These are phyloP conservation scores for Aspergillus leporis DNA, from an alignment of 495 filamentous ascomycete species.

Conservation along the genomic window DNA sequence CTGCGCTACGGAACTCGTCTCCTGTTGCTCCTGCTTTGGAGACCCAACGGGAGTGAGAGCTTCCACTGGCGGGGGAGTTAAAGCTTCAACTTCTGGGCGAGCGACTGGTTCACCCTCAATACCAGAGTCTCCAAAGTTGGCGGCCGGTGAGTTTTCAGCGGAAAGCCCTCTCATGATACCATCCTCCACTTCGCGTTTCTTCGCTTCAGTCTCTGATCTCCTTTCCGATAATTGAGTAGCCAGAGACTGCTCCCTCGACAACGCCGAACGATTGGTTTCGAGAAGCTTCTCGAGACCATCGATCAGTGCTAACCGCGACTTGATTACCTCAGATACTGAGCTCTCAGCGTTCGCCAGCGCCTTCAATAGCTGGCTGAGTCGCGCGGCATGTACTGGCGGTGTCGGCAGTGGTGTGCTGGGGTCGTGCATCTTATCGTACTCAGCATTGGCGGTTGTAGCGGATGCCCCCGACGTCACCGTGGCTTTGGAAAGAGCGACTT, in stretches of 20 bases:
- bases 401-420: slow-evolving; percentile 63
- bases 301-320: slow-evolving; percentile 76
- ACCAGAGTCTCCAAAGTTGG: slow-evolving; percentile 42
- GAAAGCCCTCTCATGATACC: slow-evolving; percentile 81
- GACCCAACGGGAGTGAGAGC: slow-evolving; percentile 47
- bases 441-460: slow-evolving; percentile 66
- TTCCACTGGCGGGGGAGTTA: slow-evolving; percentile 73
- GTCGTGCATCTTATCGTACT: slow-evolving; percentile 80
- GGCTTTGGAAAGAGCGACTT: slow-evolving; percentile 71
- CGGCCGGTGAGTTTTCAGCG: slow-evolving; percentile 39
- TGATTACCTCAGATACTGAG: slow-evolving; percentile 86
- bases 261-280: slow-evolving; percentile 65
- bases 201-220: slow-evolving; percentile 65
- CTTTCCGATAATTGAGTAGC: slow-evolving; percentile 58
- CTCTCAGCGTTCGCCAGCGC: slow-evolving; percentile 86
- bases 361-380: slow-evolving; percentile 83
- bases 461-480: slow-evolving; percentile 60
- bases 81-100: slow-evolving; percentile 77
- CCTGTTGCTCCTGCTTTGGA: slow-evolving; percentile 35
- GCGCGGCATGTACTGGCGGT: slow-evolving; percentile 87
- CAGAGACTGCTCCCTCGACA: slow-evolving; percentile 66
- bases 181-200: slow-evolving; percentile 85
- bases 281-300: slow-evolving; percentile 80
- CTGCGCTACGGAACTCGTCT: slow-evolving; percentile 22
- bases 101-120: slow-evolving; percentile 49